These are phyloP conservation scores for Lachnellula willkommii DNA, from an alignment of 2,329 filamentous ascomycete genomes.

Conservation along the genomic window DNA sequence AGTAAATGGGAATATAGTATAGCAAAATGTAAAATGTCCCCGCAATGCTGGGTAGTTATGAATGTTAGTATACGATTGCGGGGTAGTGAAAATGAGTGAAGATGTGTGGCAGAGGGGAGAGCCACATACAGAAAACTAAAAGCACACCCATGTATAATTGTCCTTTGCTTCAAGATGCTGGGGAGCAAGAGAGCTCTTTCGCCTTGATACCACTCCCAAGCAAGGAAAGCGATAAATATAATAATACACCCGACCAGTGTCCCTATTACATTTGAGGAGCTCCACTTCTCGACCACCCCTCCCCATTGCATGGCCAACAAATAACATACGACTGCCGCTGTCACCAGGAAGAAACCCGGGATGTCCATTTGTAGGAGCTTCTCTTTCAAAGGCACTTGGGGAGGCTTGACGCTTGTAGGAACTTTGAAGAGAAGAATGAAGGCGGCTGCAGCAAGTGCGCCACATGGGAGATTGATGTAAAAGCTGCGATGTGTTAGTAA, in stretches of 20 bases:
- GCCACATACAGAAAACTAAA: background rate
- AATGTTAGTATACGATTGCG: background rate
- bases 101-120: too few relatives aligned
- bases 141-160: background rate
- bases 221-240: slow-evolving; percentile 29
- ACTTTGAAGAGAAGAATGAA: slow-evolving; percentile 36
- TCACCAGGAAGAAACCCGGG: slow-evolving; percentile 38
- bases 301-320: slow-evolving; percentile 42
- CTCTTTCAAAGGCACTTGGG: slow-evolving; percentile 32
- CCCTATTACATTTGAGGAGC: slow-evolving; percentile 35
- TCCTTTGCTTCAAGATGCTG: background rate
- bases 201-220: slow-evolving; percentile 36
- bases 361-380: slow-evolving; percentile 44
- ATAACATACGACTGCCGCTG: slow-evolving; percentile 37
- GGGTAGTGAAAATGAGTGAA: background rate
- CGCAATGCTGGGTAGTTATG: background rate
- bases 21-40: background rate
- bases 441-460: slow-evolving; percentile 28
- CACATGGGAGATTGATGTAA: slow-evolving; percentile 51
- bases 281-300: slow-evolving; percentile 38
- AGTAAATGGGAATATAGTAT: background rate
- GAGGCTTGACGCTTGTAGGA: slow-evolving; percentile 25
- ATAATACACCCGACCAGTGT: slow-evolving; percentile 34
- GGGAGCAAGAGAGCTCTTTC: slow-evolving; percentile 22
- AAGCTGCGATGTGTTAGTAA: slow-evolving; percentile 24